Evolutionary conservation across 2,329 filamentous ascomycete genomes (phyloP), one percentile per base, ranked within the genome.

Genomic region (Cladophialophora yegresii): DNA sequence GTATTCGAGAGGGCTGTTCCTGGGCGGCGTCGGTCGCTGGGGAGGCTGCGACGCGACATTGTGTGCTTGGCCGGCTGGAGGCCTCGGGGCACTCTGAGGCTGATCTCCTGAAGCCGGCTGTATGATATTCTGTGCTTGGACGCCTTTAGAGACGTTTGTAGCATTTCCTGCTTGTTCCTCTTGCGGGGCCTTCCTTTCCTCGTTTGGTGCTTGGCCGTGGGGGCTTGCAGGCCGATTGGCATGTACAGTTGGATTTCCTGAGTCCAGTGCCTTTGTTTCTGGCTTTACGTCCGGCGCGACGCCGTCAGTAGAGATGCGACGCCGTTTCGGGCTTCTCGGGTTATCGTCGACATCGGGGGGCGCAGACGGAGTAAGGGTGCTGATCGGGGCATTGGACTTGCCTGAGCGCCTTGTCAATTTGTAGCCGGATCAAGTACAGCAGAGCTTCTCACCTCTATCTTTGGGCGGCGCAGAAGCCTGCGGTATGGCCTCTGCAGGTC

Each of bases 1-100:
- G 72, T 84, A 87, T 68, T 87, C 82, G 22, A 85, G 81, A 71
- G 84, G 84, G 67, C 86, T 72, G 26, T 30, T 65, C 13, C 40
- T 16, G 8, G 23, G 47, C 9, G 58, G 56, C 26, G 51, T 40
- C 47, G 61, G 60, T 33, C 53, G 47, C 43, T 63, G 55, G 8
- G 51, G 43, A 54, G 57, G 33, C 30, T 22, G 50, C 32, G 58
- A 50, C 57, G 58, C 40, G 12, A 50, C 58, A 54, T 47, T 28
- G 30, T 47, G 43, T 47, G 32, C 45, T 28, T 61, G 59, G 12
- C 8, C 43, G 16, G 12, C 45, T 26, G 26, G 30, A 51, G 47
- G 30, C 12, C 26, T 26, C n/a, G 55, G 51, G 36, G 51, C 51
- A 54, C 28, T 28, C 22, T 53, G 50, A 20, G 10, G 3, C 16